Conservation (phyloP, 176 grass and related monocot genomes). For the Raddia distichophylla region DNA sequence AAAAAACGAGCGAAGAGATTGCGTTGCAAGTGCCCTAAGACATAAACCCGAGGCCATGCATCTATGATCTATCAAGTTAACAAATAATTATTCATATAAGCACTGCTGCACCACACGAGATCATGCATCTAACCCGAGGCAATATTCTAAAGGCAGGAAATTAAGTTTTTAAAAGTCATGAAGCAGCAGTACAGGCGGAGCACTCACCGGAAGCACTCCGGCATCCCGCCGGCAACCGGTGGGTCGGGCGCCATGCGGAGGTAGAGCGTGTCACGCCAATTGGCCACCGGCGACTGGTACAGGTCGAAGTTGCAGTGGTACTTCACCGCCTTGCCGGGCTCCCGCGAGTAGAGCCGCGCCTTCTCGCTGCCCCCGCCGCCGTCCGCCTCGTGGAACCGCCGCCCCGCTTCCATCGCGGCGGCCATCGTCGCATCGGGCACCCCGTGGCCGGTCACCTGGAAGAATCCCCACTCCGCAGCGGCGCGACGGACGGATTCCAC, state of each 20-base stretch:
- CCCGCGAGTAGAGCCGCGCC: conserved; percentile 62
- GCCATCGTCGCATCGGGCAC: conserved; percentile 32
- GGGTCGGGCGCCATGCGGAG: conserved; percentile 62
- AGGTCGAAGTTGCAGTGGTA: conserved; percentile 73
- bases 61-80: too few relatives aligned
- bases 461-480: conserved; percentile 55
- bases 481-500: conserved; percentile 36
- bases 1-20: too few relatives aligned
- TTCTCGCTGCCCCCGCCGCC: conserved; percentile 47
- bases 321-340: conserved; percentile 43
- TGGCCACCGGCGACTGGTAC: conserved; percentile 46
- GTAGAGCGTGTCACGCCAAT: conserved; percentile 72
- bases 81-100: background rate
- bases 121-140: background rate
- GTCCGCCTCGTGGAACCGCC: conserved; percentile 52
- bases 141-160: background rate
- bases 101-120: background rate
- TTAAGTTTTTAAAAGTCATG: background rate
- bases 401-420: conserved; percentile 9
- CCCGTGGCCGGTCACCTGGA: conserved; percentile 59
- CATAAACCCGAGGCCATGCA: too few relatives aligned
- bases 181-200: background rate
- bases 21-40: too few relatives aligned
- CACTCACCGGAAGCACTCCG: conserved; percentile 45
- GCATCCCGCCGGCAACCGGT: conserved; percentile 41